Evolutionary conservation across 2,329 filamentous ascomycete species (phyloP).

Genomic region (Botrytis byssoidea): DNA sequence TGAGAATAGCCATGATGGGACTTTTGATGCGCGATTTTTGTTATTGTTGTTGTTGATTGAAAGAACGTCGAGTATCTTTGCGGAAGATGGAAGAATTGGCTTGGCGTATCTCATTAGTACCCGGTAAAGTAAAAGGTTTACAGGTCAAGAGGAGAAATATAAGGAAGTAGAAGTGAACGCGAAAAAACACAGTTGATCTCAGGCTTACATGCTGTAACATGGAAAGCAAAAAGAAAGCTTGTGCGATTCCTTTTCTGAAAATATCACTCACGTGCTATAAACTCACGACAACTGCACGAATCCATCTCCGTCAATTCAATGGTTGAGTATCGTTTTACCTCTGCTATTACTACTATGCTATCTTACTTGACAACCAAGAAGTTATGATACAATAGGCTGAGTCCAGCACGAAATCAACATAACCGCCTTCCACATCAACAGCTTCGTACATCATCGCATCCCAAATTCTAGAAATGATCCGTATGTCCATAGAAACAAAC

Average conservation of each 20-base stretch:
- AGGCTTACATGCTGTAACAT: not conserved
- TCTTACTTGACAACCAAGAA: not conserved
- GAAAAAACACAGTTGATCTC: not conserved
- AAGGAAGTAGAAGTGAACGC: not conserved
- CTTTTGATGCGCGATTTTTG: too few species aligned
- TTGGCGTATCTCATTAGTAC: not conserved
- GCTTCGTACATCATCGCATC: not conserved
- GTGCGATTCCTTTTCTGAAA: not conserved
- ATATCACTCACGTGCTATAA: not conserved
- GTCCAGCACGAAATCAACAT: not conserved
- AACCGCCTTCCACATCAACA: not conserved
- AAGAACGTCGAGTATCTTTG: not conserved
- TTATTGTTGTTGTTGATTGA: not conserved
- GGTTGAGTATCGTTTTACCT: too few species aligned
- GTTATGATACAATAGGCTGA: fast-evolving
- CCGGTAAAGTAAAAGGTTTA: not conserved
- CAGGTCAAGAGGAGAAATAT: not conserved
- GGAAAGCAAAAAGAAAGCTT: not conserved
- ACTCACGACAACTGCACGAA: too few species aligned
- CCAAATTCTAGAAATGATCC: too few species aligned
- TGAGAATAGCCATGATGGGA: not conserved
- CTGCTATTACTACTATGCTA: not conserved
- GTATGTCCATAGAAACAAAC: not conserved
- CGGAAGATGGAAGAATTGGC: not conserved
- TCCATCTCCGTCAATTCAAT: too few species aligned